Percentiles rank a stretch among this genome's conserved stretches.
phyloP scores from a whole-genome alignment of 2,329 filamentous ascomycete genomes.

The Paracamarosporium sp. region DNA sequence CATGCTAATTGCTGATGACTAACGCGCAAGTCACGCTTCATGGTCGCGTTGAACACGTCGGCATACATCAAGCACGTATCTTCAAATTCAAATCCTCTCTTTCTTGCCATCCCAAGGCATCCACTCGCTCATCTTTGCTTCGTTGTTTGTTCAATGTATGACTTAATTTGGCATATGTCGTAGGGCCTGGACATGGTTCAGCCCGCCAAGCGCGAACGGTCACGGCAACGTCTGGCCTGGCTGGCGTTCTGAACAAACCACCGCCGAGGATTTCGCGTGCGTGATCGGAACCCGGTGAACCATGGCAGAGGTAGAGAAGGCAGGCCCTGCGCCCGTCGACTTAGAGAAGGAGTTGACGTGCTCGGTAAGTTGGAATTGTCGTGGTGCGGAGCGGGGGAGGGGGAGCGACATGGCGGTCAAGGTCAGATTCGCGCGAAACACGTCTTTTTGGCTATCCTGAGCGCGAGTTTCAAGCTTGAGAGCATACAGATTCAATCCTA shows the following conservation, averaged over 20 bases:
- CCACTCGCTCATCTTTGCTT: neutral
- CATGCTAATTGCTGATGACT: too few relatives aligned
- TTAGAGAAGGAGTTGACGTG: constrained; percentile 94
- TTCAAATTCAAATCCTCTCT: neutral
- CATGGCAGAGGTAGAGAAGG: constrained; percentile 43
- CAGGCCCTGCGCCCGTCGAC: constrained; percentile 62
- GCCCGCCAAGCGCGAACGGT: constrained; percentile 11
- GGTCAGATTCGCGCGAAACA: neutral
- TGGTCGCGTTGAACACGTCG: constrained; percentile 1
- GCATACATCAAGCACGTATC: neutral
- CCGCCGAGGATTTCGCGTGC: neutral
- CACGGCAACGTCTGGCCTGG: constrained; percentile 19
- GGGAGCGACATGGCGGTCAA: neutral
- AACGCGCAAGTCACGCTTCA: neutral
- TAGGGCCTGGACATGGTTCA: constrained; percentile 5
- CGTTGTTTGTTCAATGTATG: neutral
- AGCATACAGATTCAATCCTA: neutral
- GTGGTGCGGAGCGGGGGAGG: constrained; percentile 17
- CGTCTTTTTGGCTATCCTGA: neutral
- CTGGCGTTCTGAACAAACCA: constrained; percentile 13
- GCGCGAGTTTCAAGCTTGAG: neutral
- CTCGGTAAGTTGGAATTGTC: constrained; percentile 70
- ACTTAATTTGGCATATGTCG: neutral
- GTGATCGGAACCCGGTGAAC: constrained; percentile 6
- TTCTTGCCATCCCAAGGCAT: neutral